phyloP scores from a whole-genome alignment of 352 stramenopile genomes.

The Aphanomyces cochlioides region DNA sequence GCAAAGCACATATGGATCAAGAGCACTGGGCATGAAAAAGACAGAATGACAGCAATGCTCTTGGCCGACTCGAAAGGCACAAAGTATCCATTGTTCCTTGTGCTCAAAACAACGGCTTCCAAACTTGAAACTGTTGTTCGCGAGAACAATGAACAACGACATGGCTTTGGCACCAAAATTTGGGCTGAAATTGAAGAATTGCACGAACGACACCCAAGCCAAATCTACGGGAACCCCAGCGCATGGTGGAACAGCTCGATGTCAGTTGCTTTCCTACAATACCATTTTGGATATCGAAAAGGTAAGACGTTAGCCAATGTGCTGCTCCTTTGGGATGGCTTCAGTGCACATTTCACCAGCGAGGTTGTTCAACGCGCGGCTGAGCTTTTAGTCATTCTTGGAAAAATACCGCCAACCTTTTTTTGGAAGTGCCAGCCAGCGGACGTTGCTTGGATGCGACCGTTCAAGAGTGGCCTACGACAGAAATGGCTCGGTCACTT shows the following conservation, averaged over 20 bases:
- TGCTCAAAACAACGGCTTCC: conserved; percentile 30
- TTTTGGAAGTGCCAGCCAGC: conserved; percentile 34
- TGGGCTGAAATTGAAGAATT: conserved; percentile 31
- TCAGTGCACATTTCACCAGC: conserved; percentile 37
- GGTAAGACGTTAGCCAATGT: conserved; percentile 24
- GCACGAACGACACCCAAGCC: not conserved
- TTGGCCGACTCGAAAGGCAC: conserved; percentile 30
- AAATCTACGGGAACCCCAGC: conserved; percentile 32
- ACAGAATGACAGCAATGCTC: conserved; percentile 34
- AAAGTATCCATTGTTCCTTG: conserved; percentile 31
- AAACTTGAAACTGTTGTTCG: conserved; percentile 9
- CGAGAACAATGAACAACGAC: conserved; percentile 22
- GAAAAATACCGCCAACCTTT: conserved; percentile 25
- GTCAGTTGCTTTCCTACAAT: conserved; percentile 33
- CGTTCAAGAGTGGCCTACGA: conserved; percentile 26
- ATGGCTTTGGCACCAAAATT: conserved; percentile 33
- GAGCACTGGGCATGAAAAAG: conserved; percentile 33
- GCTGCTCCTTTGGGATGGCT: conserved; percentile 36
- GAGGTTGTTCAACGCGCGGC: conserved; percentile 31
- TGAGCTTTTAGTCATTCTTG: conserved; percentile 32
- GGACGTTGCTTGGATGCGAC: conserved; percentile 34
- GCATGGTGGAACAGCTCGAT: conserved; percentile 36
- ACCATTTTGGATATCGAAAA: conserved; percentile 34
- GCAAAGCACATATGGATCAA: conserved; percentile 36
- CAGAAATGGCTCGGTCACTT: not conserved